These are phyloP conservation scores for Alnus glutinosa DNA, from an alignment of 306 rosid genomes.

Conservation along the genomic window DNA sequence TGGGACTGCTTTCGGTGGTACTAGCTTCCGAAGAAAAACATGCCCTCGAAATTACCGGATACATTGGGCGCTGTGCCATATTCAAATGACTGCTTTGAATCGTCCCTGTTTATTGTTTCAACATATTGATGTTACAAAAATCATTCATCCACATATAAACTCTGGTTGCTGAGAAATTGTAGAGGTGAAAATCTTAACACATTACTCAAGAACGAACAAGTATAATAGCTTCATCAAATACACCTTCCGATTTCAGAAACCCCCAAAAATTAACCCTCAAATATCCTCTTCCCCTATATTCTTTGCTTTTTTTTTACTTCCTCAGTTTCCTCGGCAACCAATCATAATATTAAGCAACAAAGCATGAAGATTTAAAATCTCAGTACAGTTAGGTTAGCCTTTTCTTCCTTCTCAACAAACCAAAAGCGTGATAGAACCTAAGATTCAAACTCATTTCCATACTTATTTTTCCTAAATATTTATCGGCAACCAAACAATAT, in stretches of 20 bases:
- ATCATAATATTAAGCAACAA: background rate
- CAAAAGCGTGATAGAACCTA: background rate
- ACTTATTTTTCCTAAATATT: background rate
- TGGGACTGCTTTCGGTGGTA: constrained; percentile 34
- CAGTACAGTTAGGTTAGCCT: background rate
- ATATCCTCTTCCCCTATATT: background rate
- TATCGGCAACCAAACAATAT: constrained; percentile 2
- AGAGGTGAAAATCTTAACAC: background rate
- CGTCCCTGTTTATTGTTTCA: constrained; percentile 43
- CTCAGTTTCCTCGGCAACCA: constrained; percentile 13
- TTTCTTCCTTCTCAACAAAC: background rate
- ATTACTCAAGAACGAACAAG: background rate
- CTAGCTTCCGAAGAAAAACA: constrained; percentile 47
- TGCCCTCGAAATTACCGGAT: constrained; percentile 41
- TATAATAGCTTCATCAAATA: background rate
- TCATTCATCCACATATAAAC: background rate
- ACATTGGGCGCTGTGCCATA: constrained; percentile 29
- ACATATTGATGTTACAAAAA: constrained; percentile 6
- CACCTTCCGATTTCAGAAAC: background rate
- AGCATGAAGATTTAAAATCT: background rate
- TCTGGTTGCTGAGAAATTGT: background rate
- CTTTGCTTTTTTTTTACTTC: background rate
- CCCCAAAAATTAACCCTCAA: background rate
- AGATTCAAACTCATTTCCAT: background rate
- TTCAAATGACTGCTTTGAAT: constrained; percentile 22